Percentiles rank a stretch among this genome's conserved stretches.
These are phyloP conservation scores for Fusarium graminum DNA, from an alignment of 2,329 filamentous ascomycete species.

Conservation along the genomic window DNA sequence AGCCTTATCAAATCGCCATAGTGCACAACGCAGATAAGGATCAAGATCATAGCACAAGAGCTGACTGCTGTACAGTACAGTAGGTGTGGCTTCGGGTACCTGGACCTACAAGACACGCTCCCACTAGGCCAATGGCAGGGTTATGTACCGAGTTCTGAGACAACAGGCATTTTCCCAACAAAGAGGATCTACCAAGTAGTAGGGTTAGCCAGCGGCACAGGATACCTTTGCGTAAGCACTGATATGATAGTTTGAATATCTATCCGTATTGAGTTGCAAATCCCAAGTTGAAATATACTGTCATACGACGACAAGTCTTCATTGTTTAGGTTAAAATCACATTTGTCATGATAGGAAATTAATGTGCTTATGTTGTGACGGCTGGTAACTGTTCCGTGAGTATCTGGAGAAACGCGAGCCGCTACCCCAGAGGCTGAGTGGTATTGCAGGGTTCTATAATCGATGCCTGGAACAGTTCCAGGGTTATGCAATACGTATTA, in stretches of 20 bases:
- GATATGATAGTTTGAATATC: background rate
- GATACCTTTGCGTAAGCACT: background rate
- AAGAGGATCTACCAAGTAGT: slow-evolving; percentile 4
- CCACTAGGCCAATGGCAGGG: slow-evolving; percentile 19
- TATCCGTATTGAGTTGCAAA: background rate
- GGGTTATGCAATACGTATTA: background rate
- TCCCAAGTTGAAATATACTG: background rate
- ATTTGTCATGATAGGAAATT: background rate
- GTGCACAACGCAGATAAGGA: background rate
- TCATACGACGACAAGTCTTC: background rate
- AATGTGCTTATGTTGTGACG: background rate
- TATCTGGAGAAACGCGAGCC: background rate
- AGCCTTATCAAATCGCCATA: slow-evolving; percentile 4
- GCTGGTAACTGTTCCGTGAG: background rate
- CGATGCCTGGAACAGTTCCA: background rate
- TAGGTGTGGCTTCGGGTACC: slow-evolving; percentile 32
- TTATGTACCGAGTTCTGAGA: slow-evolving; percentile 18
- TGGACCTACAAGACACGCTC: slow-evolving; percentile 22
- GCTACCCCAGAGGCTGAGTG: background rate
- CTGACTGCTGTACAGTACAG: background rate
- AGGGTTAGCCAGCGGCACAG: slow-evolving; percentile 5
- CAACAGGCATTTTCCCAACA: background rate
- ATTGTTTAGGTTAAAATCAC: slow-evolving; percentile 2
- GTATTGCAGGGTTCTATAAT: background rate
- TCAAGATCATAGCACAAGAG: slow-evolving; percentile 4